Base-by-base conservation (phyloP, 768 basidiomycete species). In the Suillus fuscotomentosus region DNA sequence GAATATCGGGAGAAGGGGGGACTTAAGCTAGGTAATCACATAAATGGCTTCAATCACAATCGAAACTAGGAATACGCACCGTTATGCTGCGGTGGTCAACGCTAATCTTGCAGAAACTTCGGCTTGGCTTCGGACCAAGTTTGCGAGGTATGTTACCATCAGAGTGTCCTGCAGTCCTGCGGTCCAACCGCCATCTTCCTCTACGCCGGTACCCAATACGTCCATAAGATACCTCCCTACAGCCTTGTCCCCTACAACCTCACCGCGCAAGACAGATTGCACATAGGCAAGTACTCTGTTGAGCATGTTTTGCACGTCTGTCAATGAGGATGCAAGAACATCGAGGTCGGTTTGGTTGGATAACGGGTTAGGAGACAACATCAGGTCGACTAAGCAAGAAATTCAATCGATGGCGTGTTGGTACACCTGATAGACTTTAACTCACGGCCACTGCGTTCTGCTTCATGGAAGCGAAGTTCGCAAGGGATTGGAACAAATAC, bases 401-500 rank as follows among this genome's bases (percentile, higher is more conserved):
- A 53, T 51, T 47, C 36, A 27, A 36, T 60, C 17, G 51, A 51
- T 51, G 61, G 41, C 10, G 56, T 41, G 13, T 27, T 13, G 15
- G 24, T 38, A 59, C 42, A 17, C 42, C 15, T 22, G 9, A 3
- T 27, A 20, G 20, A 27, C 45, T 60, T 38, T 60, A 8, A 85
- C 93, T 76, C 76, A 96, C 95, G 80, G 51, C 94, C 93, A 66
- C 91, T 89, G 65, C 90, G 87, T 74, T 99, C 96, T 41, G 89
- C 83, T 53, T 92, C 88, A 69, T 90, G 87, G 77, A 92, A 92
- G 69, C 86, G 86, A 63, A 99, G 82, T 66, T 91, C 87, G 65
- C 92, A 90, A n/a, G 93, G 91, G 60, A 99, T 87, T 42, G 97
- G 96, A 36, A 92, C 83, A 77, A 99, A 99, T 38, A 96, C 92